These are phyloP conservation scores for Didymella pinodella DNA, from an alignment of 2,329 filamentous ascomycete species.

Conservation along the genomic window DNA sequence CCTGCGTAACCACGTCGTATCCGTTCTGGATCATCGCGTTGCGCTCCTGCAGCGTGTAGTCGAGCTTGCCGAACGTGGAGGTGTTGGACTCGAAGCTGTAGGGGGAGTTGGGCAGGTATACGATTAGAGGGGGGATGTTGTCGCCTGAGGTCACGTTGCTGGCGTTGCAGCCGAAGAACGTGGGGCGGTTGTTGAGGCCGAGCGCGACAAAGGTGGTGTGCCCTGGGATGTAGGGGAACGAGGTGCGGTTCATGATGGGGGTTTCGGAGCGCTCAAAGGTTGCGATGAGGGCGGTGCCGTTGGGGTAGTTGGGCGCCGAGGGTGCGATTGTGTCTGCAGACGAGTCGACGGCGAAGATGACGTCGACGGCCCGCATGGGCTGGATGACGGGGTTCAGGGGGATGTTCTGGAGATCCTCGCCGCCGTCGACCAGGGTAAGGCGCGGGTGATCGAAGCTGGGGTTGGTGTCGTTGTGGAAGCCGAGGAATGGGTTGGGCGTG, in stretches of 20 bases:
- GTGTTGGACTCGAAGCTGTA: slow-evolving; percentile 80
- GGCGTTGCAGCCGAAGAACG: slow-evolving; percentile 81
- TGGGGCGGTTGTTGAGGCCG: slow-evolving; percentile 75
- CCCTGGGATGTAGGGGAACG: slow-evolving; percentile 76
- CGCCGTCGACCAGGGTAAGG: slow-evolving; percentile 79
- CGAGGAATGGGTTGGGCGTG: slow-evolving; percentile 77
- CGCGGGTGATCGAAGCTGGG: slow-evolving; percentile 60
- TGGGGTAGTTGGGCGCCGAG: slow-evolving; percentile 70
- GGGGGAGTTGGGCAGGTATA: slow-evolving; percentile 88
- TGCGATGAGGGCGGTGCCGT: slow-evolving; percentile 76
- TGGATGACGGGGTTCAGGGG: slow-evolving; percentile 81
- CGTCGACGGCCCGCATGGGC: slow-evolving; percentile 74
- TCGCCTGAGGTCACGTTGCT: slow-evolving; percentile 65
- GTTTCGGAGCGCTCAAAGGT: slow-evolving; percentile 74
- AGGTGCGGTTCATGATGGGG: slow-evolving; percentile 69
- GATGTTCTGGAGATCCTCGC: slow-evolving; percentile 80
- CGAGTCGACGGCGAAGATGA: slow-evolving; percentile 81
- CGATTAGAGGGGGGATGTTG: slow-evolving; percentile 70
- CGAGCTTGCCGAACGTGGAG: slow-evolving; percentile 72
- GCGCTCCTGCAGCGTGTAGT: slow-evolving; percentile 71
- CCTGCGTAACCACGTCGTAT: slow-evolving; percentile 82
- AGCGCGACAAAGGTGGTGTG: slow-evolving; percentile 80
- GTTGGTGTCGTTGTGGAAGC: slow-evolving; percentile 68
- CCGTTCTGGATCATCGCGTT: slow-evolving; percentile 87
- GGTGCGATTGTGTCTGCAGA: slow-evolving; percentile 71